Percentiles rank a stretch among this genome's conserved stretches.
Conservation (phyloP, 306 rosid species). For the Prinsepia uniflora region DNA sequence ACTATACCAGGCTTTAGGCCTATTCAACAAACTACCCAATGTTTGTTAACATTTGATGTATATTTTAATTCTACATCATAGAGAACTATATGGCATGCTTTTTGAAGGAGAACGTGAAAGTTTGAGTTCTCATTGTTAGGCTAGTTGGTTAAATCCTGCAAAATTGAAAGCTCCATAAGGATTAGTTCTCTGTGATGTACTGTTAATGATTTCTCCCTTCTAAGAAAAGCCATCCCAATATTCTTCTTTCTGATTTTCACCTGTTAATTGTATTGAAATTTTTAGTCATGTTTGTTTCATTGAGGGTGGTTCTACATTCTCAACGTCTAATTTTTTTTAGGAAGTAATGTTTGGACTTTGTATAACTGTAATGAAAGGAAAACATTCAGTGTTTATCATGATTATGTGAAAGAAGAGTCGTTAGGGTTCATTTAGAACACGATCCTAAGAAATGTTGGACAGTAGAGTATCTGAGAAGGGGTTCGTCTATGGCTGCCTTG, state of each 20-base stretch:
- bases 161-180: background rate
- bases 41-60: background rate
- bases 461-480: background rate
- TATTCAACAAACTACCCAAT: background rate
- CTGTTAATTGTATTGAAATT: background rate
- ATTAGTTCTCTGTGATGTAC: background rate
- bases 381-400: background rate
- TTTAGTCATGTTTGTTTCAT: background rate
- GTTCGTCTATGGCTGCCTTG: background rate
- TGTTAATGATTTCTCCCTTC: background rate
- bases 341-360: background rate
- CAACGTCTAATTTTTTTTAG: background rate
- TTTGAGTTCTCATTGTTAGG: background rate
- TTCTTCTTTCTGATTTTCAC: background rate
- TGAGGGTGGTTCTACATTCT: background rate
- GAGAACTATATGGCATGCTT: background rate
- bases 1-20: background rate
- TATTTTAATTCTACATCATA: background rate
- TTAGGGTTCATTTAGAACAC: background rate
- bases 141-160: background rate
- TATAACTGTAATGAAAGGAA: background rate
- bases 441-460: background rate
- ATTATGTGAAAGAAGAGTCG: background rate
- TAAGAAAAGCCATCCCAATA: background rate
- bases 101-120: background rate